Conservation (phyloP, 2,329 filamentous ascomycete species). For the Biscogniauxia sp. region DNA sequence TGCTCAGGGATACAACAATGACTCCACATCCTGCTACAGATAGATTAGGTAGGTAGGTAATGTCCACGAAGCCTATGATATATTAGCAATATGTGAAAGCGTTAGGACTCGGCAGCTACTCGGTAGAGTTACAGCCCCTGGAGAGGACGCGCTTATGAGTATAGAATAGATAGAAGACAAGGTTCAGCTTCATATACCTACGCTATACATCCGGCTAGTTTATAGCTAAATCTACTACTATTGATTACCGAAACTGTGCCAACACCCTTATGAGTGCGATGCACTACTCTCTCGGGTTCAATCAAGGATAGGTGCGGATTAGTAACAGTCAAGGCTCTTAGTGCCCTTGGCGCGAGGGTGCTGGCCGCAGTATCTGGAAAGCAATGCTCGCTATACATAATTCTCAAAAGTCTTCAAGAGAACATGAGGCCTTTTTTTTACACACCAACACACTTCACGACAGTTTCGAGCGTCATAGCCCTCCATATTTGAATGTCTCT, state of each 20-base stretch:
- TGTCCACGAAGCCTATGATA: conserved; percentile 60
- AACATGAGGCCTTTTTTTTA: not conserved
- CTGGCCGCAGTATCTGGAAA: conserved; percentile 10
- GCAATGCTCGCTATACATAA: not conserved
- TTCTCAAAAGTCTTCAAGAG: not conserved
- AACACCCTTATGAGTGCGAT: conserved; percentile 29
- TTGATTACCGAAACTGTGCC: conserved; percentile 55
- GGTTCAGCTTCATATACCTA: no score
- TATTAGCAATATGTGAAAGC: not conserved
- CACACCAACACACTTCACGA: not conserved
- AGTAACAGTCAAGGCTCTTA: conserved; percentile 21
- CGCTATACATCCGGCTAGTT: conserved; percentile 49
- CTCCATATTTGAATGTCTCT: not conserved
- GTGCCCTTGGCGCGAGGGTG: conserved; percentile 25
- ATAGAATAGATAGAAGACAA: not conserved
- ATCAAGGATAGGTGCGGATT: conserved; percentile 40
- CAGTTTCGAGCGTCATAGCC: not conserved
- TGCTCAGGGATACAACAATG: conserved; percentile 73
- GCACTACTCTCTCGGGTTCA: conserved; percentile 41
- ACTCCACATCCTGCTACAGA: conserved; percentile 70
- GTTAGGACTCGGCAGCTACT: not conserved
- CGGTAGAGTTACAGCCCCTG: not conserved
- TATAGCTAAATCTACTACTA: conserved; percentile 71
- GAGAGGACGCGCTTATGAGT: not conserved
- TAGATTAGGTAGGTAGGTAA: conserved; percentile 64